Percentiles rank a stretch among this genome's conserved stretches.
Evolutionary conservation across 805 yeast species (phyloP).

Genomic region (Monosporozyma siamensis): DNA sequence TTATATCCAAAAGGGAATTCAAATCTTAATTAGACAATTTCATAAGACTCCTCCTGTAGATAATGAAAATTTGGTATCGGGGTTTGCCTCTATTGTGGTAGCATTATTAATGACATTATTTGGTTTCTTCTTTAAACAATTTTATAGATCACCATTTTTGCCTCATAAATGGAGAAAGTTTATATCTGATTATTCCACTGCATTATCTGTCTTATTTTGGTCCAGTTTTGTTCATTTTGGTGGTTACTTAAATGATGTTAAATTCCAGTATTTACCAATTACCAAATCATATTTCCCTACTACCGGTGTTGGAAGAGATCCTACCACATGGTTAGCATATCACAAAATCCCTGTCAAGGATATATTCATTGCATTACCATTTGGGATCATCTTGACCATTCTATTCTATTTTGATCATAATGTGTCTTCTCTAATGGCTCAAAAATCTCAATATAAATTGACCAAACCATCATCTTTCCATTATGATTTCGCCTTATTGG

Average conservation of each 20-base stretch:
- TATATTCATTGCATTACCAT: constrained; percentile 85
- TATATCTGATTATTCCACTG: constrained; percentile 80
- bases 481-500: constrained; percentile 81
- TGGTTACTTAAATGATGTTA: constrained; percentile 50
- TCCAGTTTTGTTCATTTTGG: constrained; percentile 92
- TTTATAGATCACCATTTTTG: constrained; percentile 48
- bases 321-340: constrained; percentile 34
- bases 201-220: constrained; percentile 75
- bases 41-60: constrained; percentile 4
- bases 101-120: constrained; percentile 67
- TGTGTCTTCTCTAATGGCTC: constrained; percentile 88
- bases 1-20: constrained; percentile 84
- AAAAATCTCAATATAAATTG: constrained; percentile 69
- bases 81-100: constrained; percentile 67
- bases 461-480: constrained; percentile 85
- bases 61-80: constrained; percentile 31
- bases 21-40: constrained; percentile 69
- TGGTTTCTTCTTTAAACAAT: constrained; percentile 57
- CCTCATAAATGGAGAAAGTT: constrained; percentile 53
- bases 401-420: constrained; percentile 93
- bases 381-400: constrained; percentile 75
- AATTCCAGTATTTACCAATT: constrained; percentile 57
- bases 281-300: constrained; percentile 74
- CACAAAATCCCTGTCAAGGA: constrained; percentile 46
- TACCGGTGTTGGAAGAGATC: constrained; percentile 16